Evolutionary conservation across 805 yeast species (phyloP).

Genomic region (Kodamaea kaohsiungensis): DNA sequence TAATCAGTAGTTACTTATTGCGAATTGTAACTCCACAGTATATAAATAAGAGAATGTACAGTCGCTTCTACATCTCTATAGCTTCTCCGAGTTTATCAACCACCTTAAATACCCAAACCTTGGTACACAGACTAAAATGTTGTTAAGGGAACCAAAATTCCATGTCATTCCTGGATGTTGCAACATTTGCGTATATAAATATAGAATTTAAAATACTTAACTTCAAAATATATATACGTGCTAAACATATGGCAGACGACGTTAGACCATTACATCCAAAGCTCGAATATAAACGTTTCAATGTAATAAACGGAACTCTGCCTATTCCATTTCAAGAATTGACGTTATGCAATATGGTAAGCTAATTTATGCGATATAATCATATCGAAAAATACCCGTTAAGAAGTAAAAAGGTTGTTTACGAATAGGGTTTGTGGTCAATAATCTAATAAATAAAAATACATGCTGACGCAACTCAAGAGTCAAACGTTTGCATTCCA

Average conservation of each 20-base stretch:
- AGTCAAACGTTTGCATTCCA: background rate
- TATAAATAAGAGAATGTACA: no score
- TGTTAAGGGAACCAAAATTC: background rate
- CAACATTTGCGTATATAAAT: background rate
- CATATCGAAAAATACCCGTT: background rate
- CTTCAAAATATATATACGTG: background rate
- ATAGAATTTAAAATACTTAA: no score
- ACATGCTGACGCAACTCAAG: background rate
- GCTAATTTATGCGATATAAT: background rate
- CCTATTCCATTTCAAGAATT: background rate
- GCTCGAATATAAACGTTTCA: background rate
- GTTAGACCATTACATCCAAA: background rate
- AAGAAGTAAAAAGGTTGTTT: background rate
- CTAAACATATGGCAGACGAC: background rate
- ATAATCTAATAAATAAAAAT: no score
- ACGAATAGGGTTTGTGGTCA: background rate
- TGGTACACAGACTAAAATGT: background rate
- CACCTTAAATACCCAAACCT: background rate
- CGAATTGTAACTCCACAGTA: no score
- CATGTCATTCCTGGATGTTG: background rate
- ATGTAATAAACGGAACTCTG: no score
- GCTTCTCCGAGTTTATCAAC: no score
- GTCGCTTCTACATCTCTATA: no score
- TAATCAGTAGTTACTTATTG: no score
- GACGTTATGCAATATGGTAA: background rate